Percentiles rank a stretch among this genome's conserved stretches.
Evolutionary conservation across 2,329 filamentous ascomycete genomes (phyloP).

Genomic region (Aspergillus novofumigatus): DNA sequence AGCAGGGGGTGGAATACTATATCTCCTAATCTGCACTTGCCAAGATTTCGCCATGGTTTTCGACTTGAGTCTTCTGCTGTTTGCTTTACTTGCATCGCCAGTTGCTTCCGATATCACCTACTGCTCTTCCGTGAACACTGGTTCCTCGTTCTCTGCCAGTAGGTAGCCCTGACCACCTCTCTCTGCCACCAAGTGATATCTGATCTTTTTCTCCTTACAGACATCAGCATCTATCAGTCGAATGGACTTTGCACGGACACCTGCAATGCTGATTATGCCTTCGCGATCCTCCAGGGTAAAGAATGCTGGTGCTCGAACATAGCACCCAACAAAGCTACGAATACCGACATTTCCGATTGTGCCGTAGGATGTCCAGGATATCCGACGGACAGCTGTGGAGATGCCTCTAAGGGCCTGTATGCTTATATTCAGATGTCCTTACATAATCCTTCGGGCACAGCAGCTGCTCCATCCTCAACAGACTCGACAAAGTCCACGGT

Average conservation of each 20-base stretch:
- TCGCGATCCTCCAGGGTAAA: constrained; percentile 44
- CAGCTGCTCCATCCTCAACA: constrained; percentile 15
- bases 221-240: constrained; percentile 40
- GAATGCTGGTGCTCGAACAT: constrained; percentile 49
- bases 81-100: constrained; percentile 25
- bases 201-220: constrained; percentile 22
- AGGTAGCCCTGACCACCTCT: constrained; percentile 15
- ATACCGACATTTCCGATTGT: constrained; percentile 31
- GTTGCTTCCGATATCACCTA: constrained; percentile 30
- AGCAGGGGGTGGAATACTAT: neutral
- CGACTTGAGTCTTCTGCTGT: constrained; percentile 14
- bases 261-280: constrained; percentile 41
- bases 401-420: constrained; percentile 34
- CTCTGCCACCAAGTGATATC: neutral
- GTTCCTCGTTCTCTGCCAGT: constrained; percentile 34
- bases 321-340: constrained; percentile 35
- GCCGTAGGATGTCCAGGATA: constrained; percentile 44
- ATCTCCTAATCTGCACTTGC: neutral
- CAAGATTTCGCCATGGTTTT: constrained; percentile 18
- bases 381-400: constrained; percentile 44
- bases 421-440: constrained; percentile 40
- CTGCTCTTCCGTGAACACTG: constrained; percentile 46
- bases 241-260: constrained; percentile 40
- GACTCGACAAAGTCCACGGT: constrained; percentile 25
- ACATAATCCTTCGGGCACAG: constrained; percentile 32